A percentile compares a stretch with the other conserved stretches of the same genome.
phyloP scores from a whole-genome alignment of 306 rosid species.

The Abrus precatorius region DNA sequence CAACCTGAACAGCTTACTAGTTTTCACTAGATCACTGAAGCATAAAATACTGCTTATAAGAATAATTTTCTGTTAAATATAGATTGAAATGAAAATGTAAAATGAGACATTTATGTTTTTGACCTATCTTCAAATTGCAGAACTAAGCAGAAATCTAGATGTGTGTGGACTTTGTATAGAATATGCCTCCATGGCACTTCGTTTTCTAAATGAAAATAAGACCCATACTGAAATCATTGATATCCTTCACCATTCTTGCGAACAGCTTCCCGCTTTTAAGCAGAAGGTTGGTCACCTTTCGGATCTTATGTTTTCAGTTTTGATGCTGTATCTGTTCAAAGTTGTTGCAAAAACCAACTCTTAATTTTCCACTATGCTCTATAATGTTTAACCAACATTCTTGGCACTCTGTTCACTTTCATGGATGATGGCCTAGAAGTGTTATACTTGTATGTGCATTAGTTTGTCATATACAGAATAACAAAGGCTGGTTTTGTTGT shows the following conservation, averaged over 20 bases:
- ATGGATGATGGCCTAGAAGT: slow-evolving; percentile 1
- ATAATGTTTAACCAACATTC: slow-evolving; percentile 21
- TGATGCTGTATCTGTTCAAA: background rate
- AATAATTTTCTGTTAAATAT: slow-evolving; percentile 18
- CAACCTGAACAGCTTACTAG: background rate
- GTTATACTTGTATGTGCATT: background rate
- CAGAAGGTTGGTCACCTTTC: slow-evolving; percentile 58
- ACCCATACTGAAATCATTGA: slow-evolving; percentile 75
- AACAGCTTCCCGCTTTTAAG: slow-evolving; percentile 53
- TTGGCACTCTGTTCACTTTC: background rate
- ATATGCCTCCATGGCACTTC: slow-evolving; percentile 72
- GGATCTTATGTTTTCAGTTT: slow-evolving; percentile 19
- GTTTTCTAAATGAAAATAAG: slow-evolving; percentile 70
- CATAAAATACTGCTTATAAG: background rate
- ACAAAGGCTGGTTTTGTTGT: background rate
- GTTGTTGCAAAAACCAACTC: background rate
- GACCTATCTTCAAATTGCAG: slow-evolving; percentile 49
- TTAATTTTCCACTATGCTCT: slow-evolving; percentile 3
- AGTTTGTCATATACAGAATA: slow-evolving; percentile 20
- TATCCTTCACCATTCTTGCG: slow-evolving; percentile 62
- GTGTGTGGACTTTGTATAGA: slow-evolving; percentile 82
- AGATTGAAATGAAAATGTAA: slow-evolving; percentile 8
- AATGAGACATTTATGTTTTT: slow-evolving; percentile 14
- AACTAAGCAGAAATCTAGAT: slow-evolving; percentile 51
- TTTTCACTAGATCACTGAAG: slow-evolving; percentile 1